Base-by-base conservation (phyloP, 1,284 basidiomycete species). In the Cryptococcus hybrid region DNA sequence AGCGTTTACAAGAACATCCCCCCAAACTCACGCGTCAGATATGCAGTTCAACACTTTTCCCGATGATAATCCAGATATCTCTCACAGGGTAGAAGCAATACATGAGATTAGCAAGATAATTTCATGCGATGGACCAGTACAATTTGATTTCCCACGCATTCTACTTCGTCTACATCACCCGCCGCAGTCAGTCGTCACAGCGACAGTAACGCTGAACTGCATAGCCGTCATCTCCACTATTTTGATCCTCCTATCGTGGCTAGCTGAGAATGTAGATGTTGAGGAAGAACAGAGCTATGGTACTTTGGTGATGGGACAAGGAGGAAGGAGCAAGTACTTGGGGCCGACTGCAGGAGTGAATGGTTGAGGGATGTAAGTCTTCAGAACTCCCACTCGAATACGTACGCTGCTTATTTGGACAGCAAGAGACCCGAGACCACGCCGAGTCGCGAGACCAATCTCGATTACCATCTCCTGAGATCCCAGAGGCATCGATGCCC, bases 331-430 rank as follows among this genome's bases (percentile, higher is more conserved):
- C 39, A 66, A 65, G 48, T 74, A 67, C 57, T 54, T 74, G 18
- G 71, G 71, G 2, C 66, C 70, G 2, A 68, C 67, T 7, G 71
- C 70, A 0, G 71, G 1, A 69, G 65, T 8, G 70, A 74, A 52
- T 74, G 71, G 71, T 38, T 74, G 30, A 70, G 68, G 51, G 65
- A 74, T 34, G 67, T 48, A 37, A 54, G 46, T n/a, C 9, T 30
- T 30, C 30, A 30, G 7, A 11, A 7, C 13, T 7, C 8, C 24
- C 3, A 7, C 24, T 12, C 18, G 43, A 24, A 15, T 11, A n/a
- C 24, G 9, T n/a, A n/a, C n/a, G 43, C n/a, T 44, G n/a, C 43
- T 44, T n/a, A 44, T 6, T 15, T 44, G 13, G 49, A 18, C 51
- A 64, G 61, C 64, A 66, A 63, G 65, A 65, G 36, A 44, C 57